Evolutionary conservation across 495 filamentous ascomycete species (phyloP).

Genomic region (Terfezia claveryi): DNA sequence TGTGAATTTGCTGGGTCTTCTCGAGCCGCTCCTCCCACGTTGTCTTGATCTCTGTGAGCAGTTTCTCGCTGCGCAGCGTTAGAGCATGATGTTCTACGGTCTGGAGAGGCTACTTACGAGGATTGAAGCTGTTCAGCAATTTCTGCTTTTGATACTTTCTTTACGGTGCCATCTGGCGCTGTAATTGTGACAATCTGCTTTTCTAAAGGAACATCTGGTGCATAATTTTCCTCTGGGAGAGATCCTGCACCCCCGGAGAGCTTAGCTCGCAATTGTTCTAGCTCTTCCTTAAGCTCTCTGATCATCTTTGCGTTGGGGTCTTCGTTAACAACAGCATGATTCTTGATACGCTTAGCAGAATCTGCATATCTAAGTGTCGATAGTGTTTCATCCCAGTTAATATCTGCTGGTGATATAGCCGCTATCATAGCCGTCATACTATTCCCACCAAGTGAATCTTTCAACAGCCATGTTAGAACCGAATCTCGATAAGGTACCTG

Average conservation of each 20-base stretch:
- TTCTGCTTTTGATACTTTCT: slow-evolving; percentile 94
- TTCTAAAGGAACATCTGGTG: slow-evolving; percentile 75
- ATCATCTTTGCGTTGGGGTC: slow-evolving; percentile 99
- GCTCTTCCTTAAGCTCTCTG: slow-evolving; percentile 85
- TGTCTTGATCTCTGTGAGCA: slow-evolving; percentile 90
- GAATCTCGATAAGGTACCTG: slow-evolving; percentile 97
- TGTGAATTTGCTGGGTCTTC: slow-evolving; percentile 92
- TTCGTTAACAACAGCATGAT: slow-evolving; percentile 97
- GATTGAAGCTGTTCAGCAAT: slow-evolving; percentile 78
- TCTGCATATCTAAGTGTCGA: slow-evolving; percentile 93
- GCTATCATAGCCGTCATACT: slow-evolving; percentile 99
- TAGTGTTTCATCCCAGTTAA: slow-evolving; percentile 96
- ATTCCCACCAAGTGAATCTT: slow-evolving; percentile 94
- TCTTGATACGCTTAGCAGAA: slow-evolving; percentile 97
- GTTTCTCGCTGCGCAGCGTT: slow-evolving; percentile 53
- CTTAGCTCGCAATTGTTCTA: slow-evolving; percentile 69
- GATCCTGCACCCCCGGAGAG: slow-evolving; percentile 43
- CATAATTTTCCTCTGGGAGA: slow-evolving; percentile 56
- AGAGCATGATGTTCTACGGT: slow-evolving; percentile 11
- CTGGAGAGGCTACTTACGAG: slow-evolving; percentile 1
- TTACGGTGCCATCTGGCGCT: slow-evolving; percentile 61
- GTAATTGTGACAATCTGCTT: slow-evolving; percentile 93
- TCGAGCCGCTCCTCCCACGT: slow-evolving; percentile 94
- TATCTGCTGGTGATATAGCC: slow-evolving; percentile 92
- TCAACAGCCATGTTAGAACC: slow-evolving; percentile 86